Evolutionary conservation across 345 rosid species (phyloP).

Genomic region (Hypericum perforatum): DNA sequence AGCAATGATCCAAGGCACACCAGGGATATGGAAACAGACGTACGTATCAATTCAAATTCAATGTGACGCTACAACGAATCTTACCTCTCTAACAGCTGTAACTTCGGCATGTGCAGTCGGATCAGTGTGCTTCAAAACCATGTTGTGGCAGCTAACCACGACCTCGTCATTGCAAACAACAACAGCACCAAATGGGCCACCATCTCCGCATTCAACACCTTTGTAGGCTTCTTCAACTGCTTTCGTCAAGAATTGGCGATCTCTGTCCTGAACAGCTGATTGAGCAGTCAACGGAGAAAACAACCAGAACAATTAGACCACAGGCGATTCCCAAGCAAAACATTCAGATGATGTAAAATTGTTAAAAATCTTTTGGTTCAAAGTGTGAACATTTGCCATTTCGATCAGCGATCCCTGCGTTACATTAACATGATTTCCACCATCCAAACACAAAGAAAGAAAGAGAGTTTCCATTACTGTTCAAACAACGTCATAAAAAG

Average conservation of each 20-base stretch:
- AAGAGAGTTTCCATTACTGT: conserved; percentile 48
- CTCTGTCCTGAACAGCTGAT: conserved; percentile 80
- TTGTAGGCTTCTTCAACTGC: conserved; percentile 97
- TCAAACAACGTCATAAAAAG: not conserved
- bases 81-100: conserved; percentile 93
- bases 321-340: not conserved
- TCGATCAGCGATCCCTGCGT: no score
- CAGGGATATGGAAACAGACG: not conserved
- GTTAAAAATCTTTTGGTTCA: no score
- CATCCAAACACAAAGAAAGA: not conserved
- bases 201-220: conserved; percentile 92
- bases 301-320: not conserved
- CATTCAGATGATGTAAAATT: not conserved
- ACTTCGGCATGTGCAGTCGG: conserved; percentile 98
- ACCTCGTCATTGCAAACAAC: conserved; percentile 72
- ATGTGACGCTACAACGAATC: not conserved
- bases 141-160: conserved; percentile 86
- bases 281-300: conserved; percentile 9
- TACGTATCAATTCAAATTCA: not conserved
- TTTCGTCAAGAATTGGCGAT: conserved; percentile 63
- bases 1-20: not conserved
- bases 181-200: conserved; percentile 98
- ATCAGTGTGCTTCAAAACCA: conserved; percentile 69
- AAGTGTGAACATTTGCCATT: no score
- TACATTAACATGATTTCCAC: not conserved